Evolutionary conservation across 2,329 filamentous ascomycete genomes (phyloP).

Genomic region (Phaeomoniella chlamydospora): DNA sequence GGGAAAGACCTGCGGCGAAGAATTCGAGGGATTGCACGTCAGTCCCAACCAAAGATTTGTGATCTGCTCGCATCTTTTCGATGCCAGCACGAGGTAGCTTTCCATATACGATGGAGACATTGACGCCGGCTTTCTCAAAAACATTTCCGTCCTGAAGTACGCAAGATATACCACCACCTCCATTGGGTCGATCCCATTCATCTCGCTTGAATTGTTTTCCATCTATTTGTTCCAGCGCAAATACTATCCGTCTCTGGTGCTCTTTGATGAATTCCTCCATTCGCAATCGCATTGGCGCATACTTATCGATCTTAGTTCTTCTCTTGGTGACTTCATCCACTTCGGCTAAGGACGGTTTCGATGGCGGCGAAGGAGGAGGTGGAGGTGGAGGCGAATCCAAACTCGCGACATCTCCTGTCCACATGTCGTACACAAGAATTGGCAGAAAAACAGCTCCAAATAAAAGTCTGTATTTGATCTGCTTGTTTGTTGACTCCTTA

Average conservation of each 20-base stretch:
- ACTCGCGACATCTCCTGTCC: conserved; percentile 13
- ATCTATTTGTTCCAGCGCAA: conserved; percentile 69
- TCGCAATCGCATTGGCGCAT: conserved; percentile 88
- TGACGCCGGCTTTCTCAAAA: conserved; percentile 95
- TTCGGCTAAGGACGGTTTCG: conserved; percentile 58
- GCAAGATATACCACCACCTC: conserved; percentile 86
- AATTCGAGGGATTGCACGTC: conserved; percentile 76
- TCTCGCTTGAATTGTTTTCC: conserved; percentile 70
- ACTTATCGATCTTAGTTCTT: conserved; percentile 56
- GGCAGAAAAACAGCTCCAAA: conserved; percentile 34
- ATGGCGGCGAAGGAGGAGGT: conserved; percentile 15
- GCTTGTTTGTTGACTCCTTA: neutral
- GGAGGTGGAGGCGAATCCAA: conserved; percentile 8
- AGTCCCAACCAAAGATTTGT: conserved; percentile 70
- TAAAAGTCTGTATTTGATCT: conserved; percentile 1
- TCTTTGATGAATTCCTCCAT: conserved; percentile 96
- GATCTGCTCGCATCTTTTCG: conserved; percentile 83
- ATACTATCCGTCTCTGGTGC: conserved; percentile 78
- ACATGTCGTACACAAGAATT: conserved; percentile 36
- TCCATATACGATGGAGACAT: conserved; percentile 89
- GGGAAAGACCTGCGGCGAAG: conserved; percentile 84
- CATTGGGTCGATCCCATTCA: conserved; percentile 74
- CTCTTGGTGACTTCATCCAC: conserved; percentile 70
- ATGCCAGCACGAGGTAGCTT: conserved; percentile 77
- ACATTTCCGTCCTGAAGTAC: conserved; percentile 92